Conservation (phyloP, 2,329 filamentous ascomycete genomes). For the Lecanosticta acicola region DNA sequence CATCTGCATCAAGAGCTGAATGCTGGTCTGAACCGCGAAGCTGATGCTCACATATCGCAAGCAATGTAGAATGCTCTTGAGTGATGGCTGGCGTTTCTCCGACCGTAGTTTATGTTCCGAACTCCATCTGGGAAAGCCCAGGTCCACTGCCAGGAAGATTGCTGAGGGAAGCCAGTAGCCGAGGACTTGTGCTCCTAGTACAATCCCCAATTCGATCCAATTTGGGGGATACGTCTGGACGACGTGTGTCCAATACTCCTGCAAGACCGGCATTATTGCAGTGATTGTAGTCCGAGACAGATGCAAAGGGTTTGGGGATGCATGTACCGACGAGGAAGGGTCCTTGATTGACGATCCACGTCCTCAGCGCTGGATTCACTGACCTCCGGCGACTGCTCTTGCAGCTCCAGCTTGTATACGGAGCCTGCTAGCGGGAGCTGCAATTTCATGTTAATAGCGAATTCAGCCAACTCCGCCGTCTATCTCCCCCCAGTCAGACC, state of each 20-base stretch:
- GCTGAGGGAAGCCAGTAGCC: constrained; percentile 6
- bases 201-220: constrained; percentile 1
- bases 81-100: background rate
- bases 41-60: background rate
- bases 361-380: too few relatives aligned
- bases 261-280: too few relatives aligned
- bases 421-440: too few relatives aligned
- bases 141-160: constrained; percentile 1
- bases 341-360: too few relatives aligned
- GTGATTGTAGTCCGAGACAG: too few relatives aligned
- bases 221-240: background rate
- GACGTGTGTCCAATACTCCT: background rate
- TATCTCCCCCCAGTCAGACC: too few relatives aligned
- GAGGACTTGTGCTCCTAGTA: constrained; percentile 2
- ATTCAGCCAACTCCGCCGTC: too few relatives aligned
- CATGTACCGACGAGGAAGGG: too few relatives aligned
- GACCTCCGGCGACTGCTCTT: too few relatives aligned
- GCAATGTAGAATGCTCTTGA: background rate
- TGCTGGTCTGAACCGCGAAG: background rate
- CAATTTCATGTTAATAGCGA: too few relatives aligned
- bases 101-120: constrained; percentile 3
- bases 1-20: background rate
- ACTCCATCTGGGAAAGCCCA: background rate
- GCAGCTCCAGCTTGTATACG: too few relatives aligned
- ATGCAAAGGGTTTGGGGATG: too few relatives aligned